Evolutionary conservation across 345 rosid genomes (phyloP).

Genomic region (Lagerstroemia speciosa): DNA sequence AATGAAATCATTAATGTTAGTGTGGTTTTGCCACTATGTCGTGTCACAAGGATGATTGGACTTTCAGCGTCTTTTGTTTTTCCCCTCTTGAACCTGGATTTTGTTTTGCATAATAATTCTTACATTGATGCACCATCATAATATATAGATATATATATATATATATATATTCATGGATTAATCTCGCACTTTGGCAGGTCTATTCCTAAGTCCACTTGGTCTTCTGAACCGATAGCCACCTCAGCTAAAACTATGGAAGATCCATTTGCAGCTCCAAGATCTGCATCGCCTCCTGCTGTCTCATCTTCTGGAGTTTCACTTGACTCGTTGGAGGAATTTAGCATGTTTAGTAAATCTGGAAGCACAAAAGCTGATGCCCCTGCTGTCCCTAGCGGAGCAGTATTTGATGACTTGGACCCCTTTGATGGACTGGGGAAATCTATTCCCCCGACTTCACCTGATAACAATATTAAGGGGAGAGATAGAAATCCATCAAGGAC

Average conservation of each 20-base stretch:
- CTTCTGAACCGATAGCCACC: slow-evolving; percentile 13
- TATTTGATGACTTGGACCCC: slow-evolving; percentile 62
- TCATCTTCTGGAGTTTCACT: slow-evolving; percentile 12
- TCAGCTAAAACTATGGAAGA: slow-evolving; percentile 12
- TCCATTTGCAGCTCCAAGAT: slow-evolving; percentile 15
- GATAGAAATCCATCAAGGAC: slow-evolving; percentile 45
- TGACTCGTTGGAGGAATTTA: slow-evolving; percentile 17
- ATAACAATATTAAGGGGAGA: slow-evolving; percentile 32
- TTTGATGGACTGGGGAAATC: slow-evolving; percentile 54
- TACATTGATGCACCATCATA: neutral
- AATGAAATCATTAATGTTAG: neutral
- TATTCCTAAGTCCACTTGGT: slow-evolving; percentile 11
- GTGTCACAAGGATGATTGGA: neutral
- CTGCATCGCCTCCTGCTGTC: slow-evolving; percentile 11
- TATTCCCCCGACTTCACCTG: slow-evolving; percentile 34
- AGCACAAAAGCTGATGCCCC: slow-evolving; percentile 13
- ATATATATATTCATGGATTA: neutral
- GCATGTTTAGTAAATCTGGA: slow-evolving; percentile 12
- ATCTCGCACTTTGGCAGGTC: slow-evolving; percentile 11
- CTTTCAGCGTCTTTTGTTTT: neutral
- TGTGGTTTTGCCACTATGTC: neutral
- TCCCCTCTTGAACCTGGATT: neutral
- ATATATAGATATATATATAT: too few relatives aligned
- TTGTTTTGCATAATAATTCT: neutral
- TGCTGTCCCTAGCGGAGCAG: slow-evolving; percentile 17